These are phyloP conservation scores for Ophiostoma populinum DNA, from an alignment of 2,329 filamentous ascomycete genomes.

Conservation along the genomic window DNA sequence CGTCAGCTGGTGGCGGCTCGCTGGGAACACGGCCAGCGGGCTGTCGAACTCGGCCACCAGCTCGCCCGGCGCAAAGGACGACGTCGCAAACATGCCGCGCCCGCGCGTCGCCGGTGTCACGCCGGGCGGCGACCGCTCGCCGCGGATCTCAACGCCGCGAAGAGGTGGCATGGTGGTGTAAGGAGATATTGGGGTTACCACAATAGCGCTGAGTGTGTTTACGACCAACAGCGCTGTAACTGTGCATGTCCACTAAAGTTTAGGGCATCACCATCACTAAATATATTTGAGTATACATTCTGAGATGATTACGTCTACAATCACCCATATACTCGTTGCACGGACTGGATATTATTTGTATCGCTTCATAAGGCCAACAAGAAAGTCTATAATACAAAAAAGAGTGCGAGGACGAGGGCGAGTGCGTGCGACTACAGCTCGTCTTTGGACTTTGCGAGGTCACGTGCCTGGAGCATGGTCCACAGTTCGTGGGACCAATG, in stretches of 20 bases:
- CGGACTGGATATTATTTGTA: no score
- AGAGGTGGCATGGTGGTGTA: conserved; percentile 6
- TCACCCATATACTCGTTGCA: no score
- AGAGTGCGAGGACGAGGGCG: not conserved
- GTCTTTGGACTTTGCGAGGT: not conserved
- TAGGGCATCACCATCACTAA: no score
- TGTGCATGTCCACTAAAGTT: no score
- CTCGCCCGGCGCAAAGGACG: conserved; percentile 25
- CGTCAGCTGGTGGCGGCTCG: conserved; percentile 21
- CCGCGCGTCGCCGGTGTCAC: conserved; percentile 5
- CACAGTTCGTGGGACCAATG: conserved; percentile 10
- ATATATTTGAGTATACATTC: no score
- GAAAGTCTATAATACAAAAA: no score
- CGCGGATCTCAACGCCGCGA: conserved; percentile 12
- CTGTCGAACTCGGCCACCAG: conserved; percentile 27
- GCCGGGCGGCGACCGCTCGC: conserved; percentile 3
- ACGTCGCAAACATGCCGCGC: conserved; percentile 28
- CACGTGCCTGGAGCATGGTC: conserved; percentile 7
- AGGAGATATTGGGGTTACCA: no score
- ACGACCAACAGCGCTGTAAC: no score
- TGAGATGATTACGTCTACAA: no score
- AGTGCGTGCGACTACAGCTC: conserved; percentile 5
- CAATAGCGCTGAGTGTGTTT: not conserved
- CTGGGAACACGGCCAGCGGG: conserved; percentile 30
- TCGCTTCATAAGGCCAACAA: no score